Evolutionary conservation across 1,284 basidiomycete species (phyloP).

Genomic region (Sporisorium reilianum): DNA sequence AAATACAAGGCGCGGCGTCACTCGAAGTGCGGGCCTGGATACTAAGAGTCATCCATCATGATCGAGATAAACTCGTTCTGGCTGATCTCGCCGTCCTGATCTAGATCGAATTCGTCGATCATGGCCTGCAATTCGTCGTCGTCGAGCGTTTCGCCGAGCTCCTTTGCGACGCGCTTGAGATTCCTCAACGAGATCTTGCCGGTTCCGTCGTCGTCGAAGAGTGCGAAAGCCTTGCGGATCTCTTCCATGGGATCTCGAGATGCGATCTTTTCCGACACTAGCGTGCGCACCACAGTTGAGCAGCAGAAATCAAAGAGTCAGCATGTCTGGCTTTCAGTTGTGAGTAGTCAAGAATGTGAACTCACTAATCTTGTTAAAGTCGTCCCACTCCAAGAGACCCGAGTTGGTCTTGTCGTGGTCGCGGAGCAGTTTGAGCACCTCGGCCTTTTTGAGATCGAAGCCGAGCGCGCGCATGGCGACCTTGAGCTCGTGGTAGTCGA

Average conservation of each 20-base stretch:
- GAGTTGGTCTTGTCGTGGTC: conserved; percentile 91
- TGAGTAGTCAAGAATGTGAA: conserved; percentile 63
- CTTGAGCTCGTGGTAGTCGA: conserved; percentile 92
- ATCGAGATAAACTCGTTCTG: conserved; percentile 94
- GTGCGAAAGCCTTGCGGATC: conserved; percentile 91
- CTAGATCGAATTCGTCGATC: conserved; percentile 99
- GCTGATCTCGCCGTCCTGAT: conserved; percentile 97
- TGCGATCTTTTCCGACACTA: conserved; percentile 94
- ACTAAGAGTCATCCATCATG: conserved; percentile 85
- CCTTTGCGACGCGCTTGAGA: conserved; percentile 92
- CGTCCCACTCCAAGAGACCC: conserved; percentile 92
- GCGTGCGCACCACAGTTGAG: accelerated
- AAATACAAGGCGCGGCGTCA: no score
- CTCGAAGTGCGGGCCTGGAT: no score
- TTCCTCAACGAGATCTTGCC: conserved; percentile 94
- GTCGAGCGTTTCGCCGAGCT: conserved; percentile 93
- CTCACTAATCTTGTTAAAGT: conserved; percentile 95
- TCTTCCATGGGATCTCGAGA: conserved; percentile 96
- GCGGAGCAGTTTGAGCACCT: conserved; percentile 92
- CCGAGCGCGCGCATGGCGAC: conserved; percentile 98
- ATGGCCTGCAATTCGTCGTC: conserved; percentile 99
- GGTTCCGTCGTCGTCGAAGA: conserved; percentile 96
- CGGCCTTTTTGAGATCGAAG: conserved; percentile 97
- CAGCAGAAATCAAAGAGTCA: not conserved
- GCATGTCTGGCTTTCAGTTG: not conserved